Conservation (phyloP, 495 filamentous ascomycete species). For the Podospora appendiculata region DNA sequence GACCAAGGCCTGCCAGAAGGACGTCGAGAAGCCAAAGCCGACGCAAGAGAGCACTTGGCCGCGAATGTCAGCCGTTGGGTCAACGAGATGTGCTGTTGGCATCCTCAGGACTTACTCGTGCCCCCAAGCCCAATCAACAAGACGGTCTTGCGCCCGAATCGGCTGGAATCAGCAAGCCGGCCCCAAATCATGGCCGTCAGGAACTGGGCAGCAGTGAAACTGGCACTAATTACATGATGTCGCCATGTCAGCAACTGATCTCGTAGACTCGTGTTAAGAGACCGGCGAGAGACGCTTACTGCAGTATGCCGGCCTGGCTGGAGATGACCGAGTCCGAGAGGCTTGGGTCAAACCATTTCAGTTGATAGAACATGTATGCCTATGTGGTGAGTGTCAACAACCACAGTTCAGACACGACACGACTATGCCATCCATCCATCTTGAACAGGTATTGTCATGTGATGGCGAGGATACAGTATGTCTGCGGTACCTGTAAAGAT, state of each 20-base stretch:
- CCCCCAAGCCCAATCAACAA: slow-evolving; percentile 68
- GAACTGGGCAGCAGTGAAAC: slow-evolving; percentile 78
- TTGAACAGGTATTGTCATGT: no score
- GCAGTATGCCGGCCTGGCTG: slow-evolving; percentile 68
- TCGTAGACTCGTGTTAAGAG: not conserved
- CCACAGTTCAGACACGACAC: no score
- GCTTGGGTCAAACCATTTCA: slow-evolving; percentile 59
- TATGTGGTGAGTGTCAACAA: not conserved
- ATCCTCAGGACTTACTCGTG: slow-evolving; percentile 34
- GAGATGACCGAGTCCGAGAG: slow-evolving; percentile 64
- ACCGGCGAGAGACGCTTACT: slow-evolving; percentile 17
- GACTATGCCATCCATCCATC: no score
- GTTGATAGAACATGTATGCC: slow-evolving; percentile 74
- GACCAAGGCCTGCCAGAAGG: slow-evolving; percentile 62
- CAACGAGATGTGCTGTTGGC: not conserved
- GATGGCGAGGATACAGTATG: no score
- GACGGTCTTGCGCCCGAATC: slow-evolving; percentile 67
- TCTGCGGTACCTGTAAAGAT: slow-evolving; percentile 47
- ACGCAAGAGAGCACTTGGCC: slow-evolving; percentile 53
- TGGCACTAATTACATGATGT: slow-evolving; percentile 31
- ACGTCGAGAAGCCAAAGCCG: slow-evolving; percentile 73
- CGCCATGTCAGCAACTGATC: not conserved
- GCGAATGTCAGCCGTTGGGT: not conserved
- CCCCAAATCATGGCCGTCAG: slow-evolving; percentile 83
- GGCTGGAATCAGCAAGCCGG: slow-evolving; percentile 60